These are phyloP conservation scores for Delphinella strobiligena DNA, from an alignment of 2,329 filamentous ascomycete species.

Conservation along the genomic window DNA sequence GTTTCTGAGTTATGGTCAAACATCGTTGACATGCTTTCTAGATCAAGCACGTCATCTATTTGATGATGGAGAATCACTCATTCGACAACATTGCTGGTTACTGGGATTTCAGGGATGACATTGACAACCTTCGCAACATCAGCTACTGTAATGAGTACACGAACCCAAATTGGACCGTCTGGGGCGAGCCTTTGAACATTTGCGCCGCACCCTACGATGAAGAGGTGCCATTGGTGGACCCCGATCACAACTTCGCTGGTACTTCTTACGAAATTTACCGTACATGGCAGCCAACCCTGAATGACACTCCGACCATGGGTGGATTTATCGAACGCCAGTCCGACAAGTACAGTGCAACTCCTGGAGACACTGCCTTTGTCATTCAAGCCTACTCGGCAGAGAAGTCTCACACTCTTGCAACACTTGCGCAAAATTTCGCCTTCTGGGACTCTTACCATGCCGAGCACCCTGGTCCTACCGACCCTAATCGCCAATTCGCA, in stretches of 20 bases:
- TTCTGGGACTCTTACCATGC: constrained; percentile 27
- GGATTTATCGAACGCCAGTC: constrained; percentile 29
- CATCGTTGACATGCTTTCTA: constrained; percentile 7
- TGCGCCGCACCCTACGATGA: constrained; percentile 24
- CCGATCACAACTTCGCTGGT: constrained; percentile 20
- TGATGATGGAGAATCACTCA: constrained; percentile 28
- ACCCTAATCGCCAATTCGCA: constrained; percentile 28
- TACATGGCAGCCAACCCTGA: constrained; percentile 24
- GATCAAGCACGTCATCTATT: constrained; percentile 22
- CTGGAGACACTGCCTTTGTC: constrained; percentile 24
- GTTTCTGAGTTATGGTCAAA: not conserved
- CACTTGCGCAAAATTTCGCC: constrained; percentile 25
- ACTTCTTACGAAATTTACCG: constrained; percentile 26
- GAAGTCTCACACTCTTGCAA: constrained; percentile 23
- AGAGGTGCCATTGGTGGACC: constrained; percentile 24
- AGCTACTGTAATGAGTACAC: constrained; percentile 27
- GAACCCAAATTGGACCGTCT: constrained; percentile 27
- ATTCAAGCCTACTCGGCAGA: constrained; percentile 26
- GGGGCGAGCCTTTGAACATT: constrained; percentile 23
- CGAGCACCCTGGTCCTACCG: constrained; percentile 28
- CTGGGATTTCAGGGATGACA: constrained; percentile 25
- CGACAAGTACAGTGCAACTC: constrained; percentile 23
- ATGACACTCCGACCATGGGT: constrained; percentile 25
- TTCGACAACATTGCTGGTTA: constrained; percentile 30
- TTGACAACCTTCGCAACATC: constrained; percentile 24